Evolutionary conservation across 1,284 basidiomycete species (phyloP), one percentile per base, ranked within the genome.

Genomic region (Cutaneotrichosporon daszewskae): DNA sequence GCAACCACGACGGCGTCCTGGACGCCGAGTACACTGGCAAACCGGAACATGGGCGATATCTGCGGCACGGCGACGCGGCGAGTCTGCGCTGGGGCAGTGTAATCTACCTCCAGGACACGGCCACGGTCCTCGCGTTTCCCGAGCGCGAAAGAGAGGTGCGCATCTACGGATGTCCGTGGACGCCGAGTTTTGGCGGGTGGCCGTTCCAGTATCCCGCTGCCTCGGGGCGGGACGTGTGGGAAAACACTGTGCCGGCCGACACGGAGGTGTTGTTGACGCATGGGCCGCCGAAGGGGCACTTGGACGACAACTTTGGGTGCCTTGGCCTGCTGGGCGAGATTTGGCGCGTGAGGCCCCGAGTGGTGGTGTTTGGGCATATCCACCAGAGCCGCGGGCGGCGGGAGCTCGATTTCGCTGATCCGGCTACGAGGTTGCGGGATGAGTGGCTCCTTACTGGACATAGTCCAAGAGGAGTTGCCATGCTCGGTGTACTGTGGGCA

Each of bases 1-100:
- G 41, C 16, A 43, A 43, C 22, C 34, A 43, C 35, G 41, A 43
- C 35, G 4, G 7, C 11, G 23, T 36, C 4, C 41, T 43, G 18
- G 41, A 43, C 14, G 17, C 28, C 8, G 11, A 28, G 13, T 29
- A n/a, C n/a, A n/a, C n/a, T n/a, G n/a, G n/a, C n/a, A n/a, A n/a
- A n/a, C n/a, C n/a, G n/a, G n/a, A n/a, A n/a, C n/a, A n/a, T n/a
- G n/a, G n/a, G n/a, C n/a, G n/a, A n/a, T n/a, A n/a, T n/a, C n/a
- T n/a, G n/a, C n/a, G n/a, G n/a, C n/a, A n/a, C n/a, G n/a, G n/a
- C n/a, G n/a, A n/a, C n/a, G n/a, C n/a, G n/a, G n/a, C n/a, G n/a
- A n/a, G n/a, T n/a, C n/a, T n/a, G n/a, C n/a, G n/a, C 33, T 42
- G 33, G 33, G 20, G 32, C 34, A 35, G 32, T 18, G 20, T 43